These are phyloP conservation scores for Asterophora lycoperdoides DNA, from an alignment of 768 basidiomycete species.

Conservation along the genomic window DNA sequence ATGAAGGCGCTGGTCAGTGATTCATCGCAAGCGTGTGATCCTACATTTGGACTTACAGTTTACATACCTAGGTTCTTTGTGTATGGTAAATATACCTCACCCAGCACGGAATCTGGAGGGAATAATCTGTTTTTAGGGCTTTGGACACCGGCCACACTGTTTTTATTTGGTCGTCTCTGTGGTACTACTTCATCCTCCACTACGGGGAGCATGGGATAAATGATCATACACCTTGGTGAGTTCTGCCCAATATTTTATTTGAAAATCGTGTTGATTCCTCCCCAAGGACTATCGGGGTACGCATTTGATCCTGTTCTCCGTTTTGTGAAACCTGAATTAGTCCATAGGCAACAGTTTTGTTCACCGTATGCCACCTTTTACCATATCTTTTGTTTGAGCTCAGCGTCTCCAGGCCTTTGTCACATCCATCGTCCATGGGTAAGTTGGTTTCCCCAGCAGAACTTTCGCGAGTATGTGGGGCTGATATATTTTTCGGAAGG, in stretches of 20 bases:
- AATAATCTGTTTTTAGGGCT: not conserved
- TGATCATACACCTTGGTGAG: constrained; percentile 5
- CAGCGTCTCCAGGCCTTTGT: not conserved
- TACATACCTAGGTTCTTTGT: too few relatives aligned
- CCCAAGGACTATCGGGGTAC: not conserved
- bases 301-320: not conserved
- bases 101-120: too few relatives aligned
- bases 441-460: not conserved
- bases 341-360: not conserved
- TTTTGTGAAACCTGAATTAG: too few relatives aligned
- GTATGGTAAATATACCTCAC: too few relatives aligned
- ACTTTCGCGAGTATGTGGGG: not conserved
- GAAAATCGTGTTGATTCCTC: not conserved
- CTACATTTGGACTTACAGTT: too few relatives aligned
- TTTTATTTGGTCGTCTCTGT: constrained; percentile 10
- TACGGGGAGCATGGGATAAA: constrained; percentile 1
- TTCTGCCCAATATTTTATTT: not conserved
- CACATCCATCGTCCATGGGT: not conserved
- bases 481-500: not conserved
- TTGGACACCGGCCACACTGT: constrained; percentile 3
- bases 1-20: constrained; percentile 10
- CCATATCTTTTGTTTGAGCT: not conserved
- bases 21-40: too few relatives aligned
- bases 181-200: constrained; percentile 5
- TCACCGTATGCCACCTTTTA: not conserved